Conservation (phyloP, 495 filamentous ascomycete species). For the Daldinia grandis region DNA sequence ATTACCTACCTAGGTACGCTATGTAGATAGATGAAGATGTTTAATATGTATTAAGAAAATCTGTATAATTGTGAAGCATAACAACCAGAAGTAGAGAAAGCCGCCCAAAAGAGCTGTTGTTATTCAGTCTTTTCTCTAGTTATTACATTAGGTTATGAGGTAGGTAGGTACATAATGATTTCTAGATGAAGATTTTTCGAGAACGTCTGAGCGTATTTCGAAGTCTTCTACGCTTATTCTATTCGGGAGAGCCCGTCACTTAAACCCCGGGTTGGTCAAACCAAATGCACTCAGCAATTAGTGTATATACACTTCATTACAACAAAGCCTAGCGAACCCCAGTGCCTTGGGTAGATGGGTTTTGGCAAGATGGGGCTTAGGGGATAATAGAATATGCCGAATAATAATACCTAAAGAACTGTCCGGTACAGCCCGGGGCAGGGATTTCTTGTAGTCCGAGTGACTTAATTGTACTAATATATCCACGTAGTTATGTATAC, state of each 20-base stretch:
- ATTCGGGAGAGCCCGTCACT: constrained; percentile 33
- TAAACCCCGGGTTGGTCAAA: constrained; percentile 30
- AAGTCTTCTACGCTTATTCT: constrained; percentile 9
- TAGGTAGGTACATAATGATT: neutral
- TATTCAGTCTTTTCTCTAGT: neutral
- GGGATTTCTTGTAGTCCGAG: constrained; percentile 22
- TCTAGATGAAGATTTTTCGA: neutral
- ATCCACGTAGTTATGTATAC: constrained; percentile 20
- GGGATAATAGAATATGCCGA: constrained; percentile 29
- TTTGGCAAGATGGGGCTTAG: constrained; percentile 24
- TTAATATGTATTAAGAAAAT: neutral
- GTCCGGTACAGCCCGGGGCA: constrained; percentile 24
- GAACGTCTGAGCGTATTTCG: neutral
- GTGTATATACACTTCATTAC: constrained; percentile 2
- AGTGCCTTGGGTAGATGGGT: constrained; percentile 33
- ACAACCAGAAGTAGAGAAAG: neutral
- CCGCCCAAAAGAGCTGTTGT: neutral
- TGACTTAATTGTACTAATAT: constrained; percentile 31
- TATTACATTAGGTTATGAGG: too few relatives aligned
- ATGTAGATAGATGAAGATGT: neutral
- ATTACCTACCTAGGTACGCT: neutral
- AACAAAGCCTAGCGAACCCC: constrained; percentile 26
- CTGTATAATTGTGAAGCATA: neutral
- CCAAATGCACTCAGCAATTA: constrained; percentile 20
- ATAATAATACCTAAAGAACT: constrained; percentile 18